These are phyloP conservation scores for Oryza rufipogon DNA, from an alignment of 176 grass and related monocot genomes.

Conservation along the genomic window DNA sequence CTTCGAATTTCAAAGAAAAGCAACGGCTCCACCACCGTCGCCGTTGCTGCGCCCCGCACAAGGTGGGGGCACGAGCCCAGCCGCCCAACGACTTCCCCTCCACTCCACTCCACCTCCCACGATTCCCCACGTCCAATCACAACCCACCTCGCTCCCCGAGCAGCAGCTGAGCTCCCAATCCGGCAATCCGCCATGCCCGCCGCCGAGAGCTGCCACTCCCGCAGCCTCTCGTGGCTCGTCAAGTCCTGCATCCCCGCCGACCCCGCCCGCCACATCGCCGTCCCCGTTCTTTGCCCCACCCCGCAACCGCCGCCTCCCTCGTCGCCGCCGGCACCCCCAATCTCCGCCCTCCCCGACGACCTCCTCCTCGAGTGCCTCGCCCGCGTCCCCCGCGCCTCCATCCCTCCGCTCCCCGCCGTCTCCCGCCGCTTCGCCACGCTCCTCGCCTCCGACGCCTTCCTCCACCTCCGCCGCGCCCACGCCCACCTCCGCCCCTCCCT, in stretches of 20 bases:
- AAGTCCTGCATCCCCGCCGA: constrained; percentile 75
- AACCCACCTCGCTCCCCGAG: not conserved
- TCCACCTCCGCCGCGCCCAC: constrained; percentile 58
- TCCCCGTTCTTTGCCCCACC: not conserved
- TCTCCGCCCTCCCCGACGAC: constrained; percentile 64
- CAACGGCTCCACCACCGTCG: too few species aligned
- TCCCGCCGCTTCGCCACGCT: constrained; percentile 68
- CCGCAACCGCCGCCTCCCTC: not conserved
- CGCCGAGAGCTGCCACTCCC: constrained; percentile 71
- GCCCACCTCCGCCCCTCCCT: constrained; percentile 62
- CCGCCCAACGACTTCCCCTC: not conserved
- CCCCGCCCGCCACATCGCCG: constrained; percentile 60
- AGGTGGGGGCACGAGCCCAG: too few species aligned
- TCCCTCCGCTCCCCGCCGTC: constrained; percentile 53
- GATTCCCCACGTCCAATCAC: constrained; percentile 19
- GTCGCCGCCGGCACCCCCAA: constrained; percentile 22
- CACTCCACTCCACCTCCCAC: constrained; percentile 9
- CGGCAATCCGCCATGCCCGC: constrained; percentile 40
- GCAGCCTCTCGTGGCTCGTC: constrained; percentile 68
- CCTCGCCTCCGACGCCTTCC: constrained; percentile 46
- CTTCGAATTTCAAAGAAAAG: too few species aligned
- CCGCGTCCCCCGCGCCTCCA: constrained; percentile 53
- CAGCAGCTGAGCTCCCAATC: not conserved
- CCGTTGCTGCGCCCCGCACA: too few species aligned
- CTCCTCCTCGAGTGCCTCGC: constrained; percentile 76